Conservation (phyloP, 2,329 filamentous ascomycete genomes). For the Thielaviopsis punctulata region DNA sequence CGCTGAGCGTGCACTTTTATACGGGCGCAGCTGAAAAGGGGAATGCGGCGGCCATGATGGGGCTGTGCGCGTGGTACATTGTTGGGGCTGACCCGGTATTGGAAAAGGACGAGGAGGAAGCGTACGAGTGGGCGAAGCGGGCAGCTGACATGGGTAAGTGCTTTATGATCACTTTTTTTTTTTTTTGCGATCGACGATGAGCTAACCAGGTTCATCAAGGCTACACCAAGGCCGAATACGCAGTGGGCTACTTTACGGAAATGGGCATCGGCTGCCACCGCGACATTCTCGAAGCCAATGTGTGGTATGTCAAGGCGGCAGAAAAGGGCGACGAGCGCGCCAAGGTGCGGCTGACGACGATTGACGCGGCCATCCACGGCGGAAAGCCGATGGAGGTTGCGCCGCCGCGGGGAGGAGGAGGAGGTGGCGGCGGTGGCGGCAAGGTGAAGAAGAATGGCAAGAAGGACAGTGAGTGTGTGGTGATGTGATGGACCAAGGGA, state of each 20-base stretch:
- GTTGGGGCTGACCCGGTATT: constrained; percentile 82
- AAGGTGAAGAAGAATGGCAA: constrained; percentile 30
- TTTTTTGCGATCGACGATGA: not conserved
- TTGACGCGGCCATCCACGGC: constrained; percentile 60
- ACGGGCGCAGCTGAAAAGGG: constrained; percentile 76
- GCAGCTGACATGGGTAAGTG: constrained; percentile 69
- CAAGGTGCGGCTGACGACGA: constrained; percentile 70
- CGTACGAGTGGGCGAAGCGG: constrained; percentile 85
- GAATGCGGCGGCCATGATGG: constrained; percentile 88
- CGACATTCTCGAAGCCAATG: constrained; percentile 90
- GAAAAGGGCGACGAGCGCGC: constrained; percentile 83
- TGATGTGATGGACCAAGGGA: constrained; percentile 30
- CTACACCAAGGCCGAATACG: constrained; percentile 67
- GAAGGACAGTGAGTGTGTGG: constrained; percentile 27
- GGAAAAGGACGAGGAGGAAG: constrained; percentile 89
- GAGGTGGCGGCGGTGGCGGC: constrained; percentile 24
- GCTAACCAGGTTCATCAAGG: constrained; percentile 24
- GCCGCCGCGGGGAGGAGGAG: no score
- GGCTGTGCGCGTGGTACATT: constrained; percentile 95
- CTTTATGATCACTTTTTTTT: not conserved
- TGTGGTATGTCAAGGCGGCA: constrained; percentile 94
- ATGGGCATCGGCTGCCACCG: constrained; percentile 93
- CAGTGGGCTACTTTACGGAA: constrained; percentile 92
- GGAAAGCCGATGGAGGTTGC: constrained; percentile 38
- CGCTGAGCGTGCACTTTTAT: constrained; percentile 93